A percentile compares a stretch with the other conserved stretches of the same genome.
These are phyloP conservation scores for Balakata baccata DNA, from an alignment of 345 rosid species.

Conservation along the genomic window DNA sequence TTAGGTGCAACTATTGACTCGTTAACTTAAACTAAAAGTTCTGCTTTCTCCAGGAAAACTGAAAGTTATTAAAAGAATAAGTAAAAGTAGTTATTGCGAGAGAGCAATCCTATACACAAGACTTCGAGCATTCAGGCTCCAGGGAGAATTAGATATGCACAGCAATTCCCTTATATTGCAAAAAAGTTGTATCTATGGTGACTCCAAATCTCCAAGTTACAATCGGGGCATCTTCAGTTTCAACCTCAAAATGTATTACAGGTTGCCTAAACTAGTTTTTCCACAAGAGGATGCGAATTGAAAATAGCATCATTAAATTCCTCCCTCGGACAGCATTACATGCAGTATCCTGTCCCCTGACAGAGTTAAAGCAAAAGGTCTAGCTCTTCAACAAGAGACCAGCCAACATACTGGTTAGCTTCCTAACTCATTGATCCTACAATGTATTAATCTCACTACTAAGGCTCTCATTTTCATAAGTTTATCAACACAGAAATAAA, in stretches of 20 bases:
- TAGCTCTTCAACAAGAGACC: background rate
- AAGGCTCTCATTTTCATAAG: background rate
- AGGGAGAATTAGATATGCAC: background rate
- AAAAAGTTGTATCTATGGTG: too few relatives aligned
- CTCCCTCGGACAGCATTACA: background rate
- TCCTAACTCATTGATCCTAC: slow-evolving; percentile 2
- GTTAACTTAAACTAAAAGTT: background rate
- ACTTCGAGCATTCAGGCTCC: background rate
- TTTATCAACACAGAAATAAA: background rate
- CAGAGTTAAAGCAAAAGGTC: background rate
- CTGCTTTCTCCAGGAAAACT: background rate
- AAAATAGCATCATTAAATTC: background rate
- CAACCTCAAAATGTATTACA: background rate
- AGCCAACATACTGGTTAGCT: background rate
- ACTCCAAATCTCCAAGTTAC: background rate
- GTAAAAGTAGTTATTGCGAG: background rate
- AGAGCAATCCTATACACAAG: background rate
- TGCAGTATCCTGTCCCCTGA: background rate
- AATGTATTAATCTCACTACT: background rate
- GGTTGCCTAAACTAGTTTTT: background rate
- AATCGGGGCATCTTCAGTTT: background rate
- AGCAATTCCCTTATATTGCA: background rate
- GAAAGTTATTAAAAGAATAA: too few relatives aligned
- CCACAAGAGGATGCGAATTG: background rate
- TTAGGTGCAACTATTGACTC: background rate